Evolutionary conservation across 345 rosid genomes (phyloP).

Genomic region (Durio zibethinus): DNA sequence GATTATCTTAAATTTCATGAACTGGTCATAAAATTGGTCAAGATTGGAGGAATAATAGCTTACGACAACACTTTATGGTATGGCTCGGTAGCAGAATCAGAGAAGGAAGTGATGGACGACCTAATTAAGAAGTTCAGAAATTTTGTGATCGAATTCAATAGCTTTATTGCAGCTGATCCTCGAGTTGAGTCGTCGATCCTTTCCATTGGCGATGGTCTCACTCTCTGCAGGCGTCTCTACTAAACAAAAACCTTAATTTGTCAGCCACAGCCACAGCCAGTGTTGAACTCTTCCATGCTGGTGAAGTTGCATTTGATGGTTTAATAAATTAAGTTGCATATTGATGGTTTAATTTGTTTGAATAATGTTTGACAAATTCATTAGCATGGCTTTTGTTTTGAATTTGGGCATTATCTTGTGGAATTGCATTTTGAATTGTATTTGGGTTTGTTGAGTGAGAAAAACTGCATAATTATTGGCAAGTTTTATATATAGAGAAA

Average conservation of each 20-base stretch:
- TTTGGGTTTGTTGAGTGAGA: too few relatives aligned
- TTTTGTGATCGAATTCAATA: not conserved
- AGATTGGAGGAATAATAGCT: slow-evolving; percentile 6
- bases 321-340: too few relatives aligned
- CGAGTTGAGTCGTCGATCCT: not conserved
- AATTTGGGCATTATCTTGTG: too few relatives aligned
- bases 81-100: not conserved
- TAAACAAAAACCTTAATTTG: not conserved
- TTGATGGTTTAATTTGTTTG: too few relatives aligned
- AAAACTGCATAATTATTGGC: too few relatives aligned
- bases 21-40: not conserved
- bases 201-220: slow-evolving; percentile 7
- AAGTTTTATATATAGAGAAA: too few relatives aligned
- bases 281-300: not conserved
- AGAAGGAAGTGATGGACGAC: not conserved
- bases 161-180: not conserved
- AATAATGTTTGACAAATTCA: too few relatives aligned
- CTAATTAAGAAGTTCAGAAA: not conserved
- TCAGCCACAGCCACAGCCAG: not conserved
- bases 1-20: not conserved
- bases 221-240: slow-evolving; percentile 14
- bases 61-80: slow-evolving; percentile 3
- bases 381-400: too few relatives aligned
- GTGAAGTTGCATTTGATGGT: too few relatives aligned
- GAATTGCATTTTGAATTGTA: too few relatives aligned